phyloP scores from a whole-genome alignment of 768 basidiomycete genomes.

The Auriculariales sp. region DNA sequence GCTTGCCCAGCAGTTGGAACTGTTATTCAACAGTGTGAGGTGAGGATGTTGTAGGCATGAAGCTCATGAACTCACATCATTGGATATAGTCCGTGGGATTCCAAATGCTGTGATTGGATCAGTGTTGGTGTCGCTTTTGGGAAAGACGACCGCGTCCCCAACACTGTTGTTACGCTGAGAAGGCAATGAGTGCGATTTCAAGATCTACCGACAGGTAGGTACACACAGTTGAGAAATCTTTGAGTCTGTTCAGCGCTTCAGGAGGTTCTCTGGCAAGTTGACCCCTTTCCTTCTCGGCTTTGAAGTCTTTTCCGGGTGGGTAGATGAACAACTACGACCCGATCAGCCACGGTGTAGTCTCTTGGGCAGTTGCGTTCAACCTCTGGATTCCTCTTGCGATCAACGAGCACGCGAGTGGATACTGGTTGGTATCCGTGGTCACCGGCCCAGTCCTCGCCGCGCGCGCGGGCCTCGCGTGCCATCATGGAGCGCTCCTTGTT shows the following conservation, averaged over 20 bases:
- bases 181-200: neutral
- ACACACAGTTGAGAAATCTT: neutral
- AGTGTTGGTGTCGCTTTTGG: neutral
- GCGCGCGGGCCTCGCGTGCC: neutral
- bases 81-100: conserved; percentile 48
- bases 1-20: conserved; percentile 56
- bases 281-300: neutral
- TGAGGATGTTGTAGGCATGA: neutral
- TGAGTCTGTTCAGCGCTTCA: neutral
- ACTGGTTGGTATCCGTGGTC: neutral
- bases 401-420: neutral
- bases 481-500: neutral
- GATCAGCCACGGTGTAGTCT: neutral
- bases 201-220: neutral
- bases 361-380: neutral
- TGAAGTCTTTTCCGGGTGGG: neutral
- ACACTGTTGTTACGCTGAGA: neutral
- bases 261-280: too few species aligned
- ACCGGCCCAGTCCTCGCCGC: neutral
- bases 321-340: neutral
- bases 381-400: neutral
- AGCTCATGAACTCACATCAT: conserved; percentile 40
- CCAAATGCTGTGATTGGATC: conserved; percentile 46
- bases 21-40: conserved; percentile 16
- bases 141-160: conserved; percentile 1